Evolutionary conservation across 2,329 filamentous ascomycete genomes (phyloP).

Genomic region (Alternaria solani): DNA sequence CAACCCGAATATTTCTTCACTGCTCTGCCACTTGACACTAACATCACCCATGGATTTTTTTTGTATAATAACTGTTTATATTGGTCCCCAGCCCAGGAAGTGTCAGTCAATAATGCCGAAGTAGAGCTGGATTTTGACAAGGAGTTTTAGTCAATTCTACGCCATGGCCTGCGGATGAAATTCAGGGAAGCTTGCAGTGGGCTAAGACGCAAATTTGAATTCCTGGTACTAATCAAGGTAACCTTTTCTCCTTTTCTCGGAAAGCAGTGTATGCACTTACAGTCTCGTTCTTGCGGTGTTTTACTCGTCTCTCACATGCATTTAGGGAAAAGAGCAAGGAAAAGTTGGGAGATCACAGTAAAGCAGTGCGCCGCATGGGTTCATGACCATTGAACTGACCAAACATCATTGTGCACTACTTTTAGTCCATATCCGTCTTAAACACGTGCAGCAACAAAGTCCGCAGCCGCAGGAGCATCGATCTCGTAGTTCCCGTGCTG

Average conservation of each 20-base stretch:
- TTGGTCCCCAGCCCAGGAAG: not conserved
- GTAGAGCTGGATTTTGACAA: not conserved
- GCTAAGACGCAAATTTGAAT: not conserved
- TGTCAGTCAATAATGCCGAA: not conserved
- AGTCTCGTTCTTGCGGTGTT: not conserved
- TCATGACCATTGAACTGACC: not conserved
- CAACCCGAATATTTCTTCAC: not conserved
- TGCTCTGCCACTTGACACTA: not conserved
- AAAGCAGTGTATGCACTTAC: no score
- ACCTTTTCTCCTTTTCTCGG: not conserved
- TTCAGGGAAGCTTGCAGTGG: not conserved
- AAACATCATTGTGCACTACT: not conserved
- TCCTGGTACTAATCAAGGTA: not conserved
- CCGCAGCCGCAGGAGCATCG: constrained; percentile 34
- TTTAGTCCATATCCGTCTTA: not conserved
- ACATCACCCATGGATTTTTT: not conserved
- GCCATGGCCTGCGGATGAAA: not conserved
- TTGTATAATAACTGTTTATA: not conserved
- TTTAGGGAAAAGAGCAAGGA: not conserved
- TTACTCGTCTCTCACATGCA: not conserved
- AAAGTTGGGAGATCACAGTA: not conserved
- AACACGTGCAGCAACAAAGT: constrained; percentile 31
- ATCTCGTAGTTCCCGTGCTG: constrained; percentile 37
- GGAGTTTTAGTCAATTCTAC: not conserved
- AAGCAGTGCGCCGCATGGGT: not conserved